Percentiles rank a stretch among this genome's conserved stretches.
These are phyloP conservation scores for Stromatinia cepivora DNA, from an alignment of 2,329 filamentous ascomycete genomes.

Conservation along the genomic window DNA sequence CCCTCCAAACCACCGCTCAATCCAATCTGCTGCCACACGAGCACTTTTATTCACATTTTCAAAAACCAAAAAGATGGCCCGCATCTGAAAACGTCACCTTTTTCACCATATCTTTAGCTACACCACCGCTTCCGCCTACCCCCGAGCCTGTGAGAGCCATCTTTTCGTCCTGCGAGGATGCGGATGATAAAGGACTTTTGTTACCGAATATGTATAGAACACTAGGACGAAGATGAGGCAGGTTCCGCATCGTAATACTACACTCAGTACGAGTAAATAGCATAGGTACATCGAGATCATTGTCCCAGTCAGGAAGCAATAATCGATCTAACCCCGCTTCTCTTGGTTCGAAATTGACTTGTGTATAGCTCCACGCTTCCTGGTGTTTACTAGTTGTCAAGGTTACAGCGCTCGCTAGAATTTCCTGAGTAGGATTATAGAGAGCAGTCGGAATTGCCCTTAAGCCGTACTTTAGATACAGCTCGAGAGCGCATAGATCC, in stretches of 20 bases:
- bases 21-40: background rate
- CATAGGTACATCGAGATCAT: constrained; percentile 49
- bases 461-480: constrained; percentile 73
- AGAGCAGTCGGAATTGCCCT: constrained; percentile 66
- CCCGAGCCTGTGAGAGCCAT: constrained; percentile 63
- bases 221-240: constrained; percentile 62
- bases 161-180: constrained; percentile 54
- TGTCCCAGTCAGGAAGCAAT: constrained; percentile 21
- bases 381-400: constrained; percentile 83
- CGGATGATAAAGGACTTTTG: constrained; percentile 58
- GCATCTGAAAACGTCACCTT: constrained; percentile 62
- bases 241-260: constrained; percentile 51
- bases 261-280: constrained; percentile 64
- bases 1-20: too few species aligned
- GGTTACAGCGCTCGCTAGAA: constrained; percentile 50
- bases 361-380: constrained; percentile 76
- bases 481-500: constrained; percentile 77
- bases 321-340: constrained; percentile 47
- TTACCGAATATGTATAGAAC: constrained; percentile 62
- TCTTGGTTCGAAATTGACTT: constrained; percentile 54
- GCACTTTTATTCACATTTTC: constrained; percentile 5
- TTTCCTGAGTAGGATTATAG: constrained; percentile 47
- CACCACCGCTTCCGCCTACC: constrained; percentile 66
- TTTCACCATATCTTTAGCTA: constrained; percentile 62
- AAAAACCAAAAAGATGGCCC: constrained; percentile 68